Evolutionary conservation across 768 basidiomycete species (phyloP), one percentile per base, ranked within the genome.

Genomic region (Psilocybe cyanescens): DNA sequence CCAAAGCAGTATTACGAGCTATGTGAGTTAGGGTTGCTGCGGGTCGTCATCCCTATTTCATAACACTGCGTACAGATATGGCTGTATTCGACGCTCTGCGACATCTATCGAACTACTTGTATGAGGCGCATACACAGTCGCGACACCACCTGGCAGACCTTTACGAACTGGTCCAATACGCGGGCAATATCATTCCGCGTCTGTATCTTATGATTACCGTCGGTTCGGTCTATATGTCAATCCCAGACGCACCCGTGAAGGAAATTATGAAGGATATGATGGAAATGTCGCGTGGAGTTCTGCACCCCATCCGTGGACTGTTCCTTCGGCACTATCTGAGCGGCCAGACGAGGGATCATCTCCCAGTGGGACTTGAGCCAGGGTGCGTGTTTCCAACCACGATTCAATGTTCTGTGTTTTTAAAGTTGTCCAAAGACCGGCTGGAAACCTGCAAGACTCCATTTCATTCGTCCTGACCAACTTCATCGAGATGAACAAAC

Each of bases 241-340:
- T 98, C 55, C 88, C 95, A 2, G 97, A 97, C 61, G 96, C 97
- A 8, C 97, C 97, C 3, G 89, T 99, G 58, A 97, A 95, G 81
- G 97, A 99, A 79, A 95, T 99, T 64, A 99, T 99, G 97, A 99
- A 97, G 83, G 97, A 99, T 76, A 98, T 99, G 97, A 91, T 99
- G 91, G 97, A 99, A 76, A 99, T 99, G 97, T 95, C 95, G 37
- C 83, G 95, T 17, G 97, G 97, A 62, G 95, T 99, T 4, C 83
- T 99, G 64, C 95, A 99, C 73, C 97, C 97, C n/a, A 94, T 95
- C 53, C 84, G 97, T 49, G 97, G 97, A 16, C 79, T 99, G 35
- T 99, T 99, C 77, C 80, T 99, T 37, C 84, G 97, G 29, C 97
- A 99, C 72, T 99, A 99, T 75, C 87, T 99, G 35, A 95, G 92